These are phyloP conservation scores for Chalciporus sp. DNA, from an alignment of 1,284 basidiomycete species.

Conservation along the genomic window DNA sequence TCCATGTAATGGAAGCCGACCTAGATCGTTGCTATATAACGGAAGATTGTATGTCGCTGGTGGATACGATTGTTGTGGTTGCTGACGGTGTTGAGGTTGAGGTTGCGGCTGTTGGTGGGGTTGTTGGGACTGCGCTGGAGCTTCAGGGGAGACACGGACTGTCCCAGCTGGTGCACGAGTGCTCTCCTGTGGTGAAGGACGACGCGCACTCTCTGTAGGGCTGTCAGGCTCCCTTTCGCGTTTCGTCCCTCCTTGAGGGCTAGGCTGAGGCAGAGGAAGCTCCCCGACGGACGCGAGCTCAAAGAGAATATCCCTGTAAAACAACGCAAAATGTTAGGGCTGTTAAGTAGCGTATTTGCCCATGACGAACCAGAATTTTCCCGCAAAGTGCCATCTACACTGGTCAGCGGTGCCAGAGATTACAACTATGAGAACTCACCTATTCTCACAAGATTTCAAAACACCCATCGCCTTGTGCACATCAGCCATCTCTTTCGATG, in stretches of 20 bases:
- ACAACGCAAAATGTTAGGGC: neutral
- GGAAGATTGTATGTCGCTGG: constrained; percentile 27
- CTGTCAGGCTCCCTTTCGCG: constrained; percentile 62
- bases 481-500: constrained; percentile 58
- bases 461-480: constrained; percentile 64
- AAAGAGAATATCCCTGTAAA: constrained; percentile 62
- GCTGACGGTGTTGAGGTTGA: neutral
- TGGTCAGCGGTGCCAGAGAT: neutral
- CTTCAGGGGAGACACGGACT: constrained; percentile 30
- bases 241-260: constrained; percentile 50
- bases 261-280: constrained; percentile 58
- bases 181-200: constrained; percentile 12
- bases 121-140: neutral
- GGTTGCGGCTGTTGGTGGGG: neutral
- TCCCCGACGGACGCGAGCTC: constrained; percentile 70
- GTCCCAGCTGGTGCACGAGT: constrained; percentile 37
- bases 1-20: constrained; percentile 52
- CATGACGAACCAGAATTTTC: constrained; percentile 32
- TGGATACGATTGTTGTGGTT: neutral
- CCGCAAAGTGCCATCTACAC: constrained; percentile 31
- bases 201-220: constrained; percentile 6
- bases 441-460: constrained; percentile 40
- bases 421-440: constrained; percentile 15
- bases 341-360: neutral
- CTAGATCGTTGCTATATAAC: constrained; percentile 39